Conservation (phyloP, 2,329 filamentous ascomycete species). For the Bipolaris cookei region DNA sequence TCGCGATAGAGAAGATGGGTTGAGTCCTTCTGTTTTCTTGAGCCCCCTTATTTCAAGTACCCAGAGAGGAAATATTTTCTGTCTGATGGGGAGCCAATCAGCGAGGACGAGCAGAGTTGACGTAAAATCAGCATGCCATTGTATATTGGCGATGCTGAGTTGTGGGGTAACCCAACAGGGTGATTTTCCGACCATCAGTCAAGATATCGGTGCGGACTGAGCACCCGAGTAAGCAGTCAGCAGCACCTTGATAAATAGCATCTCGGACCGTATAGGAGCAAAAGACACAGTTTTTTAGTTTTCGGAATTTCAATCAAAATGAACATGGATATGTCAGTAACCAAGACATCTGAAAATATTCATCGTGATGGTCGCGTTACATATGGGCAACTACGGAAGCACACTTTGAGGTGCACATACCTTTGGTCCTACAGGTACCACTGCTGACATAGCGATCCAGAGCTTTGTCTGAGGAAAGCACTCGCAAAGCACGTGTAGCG, state of each 20-base stretch:
- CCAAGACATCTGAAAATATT: not conserved
- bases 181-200: not conserved
- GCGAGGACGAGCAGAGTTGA: too few relatives aligned
- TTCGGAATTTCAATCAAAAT: not conserved
- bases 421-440: not conserved
- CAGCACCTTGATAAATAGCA: conserved; percentile 5
- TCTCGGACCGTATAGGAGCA: not conserved
- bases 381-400: conserved; percentile 1
- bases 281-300: not conserved
- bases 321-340: not conserved
- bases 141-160: not conserved
- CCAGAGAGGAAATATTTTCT: too few relatives aligned
- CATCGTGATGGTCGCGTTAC: not conserved
- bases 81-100: too few relatives aligned
- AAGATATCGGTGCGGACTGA: not conserved
- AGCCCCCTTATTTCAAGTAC: too few relatives aligned
- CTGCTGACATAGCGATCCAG: conserved; percentile 2
- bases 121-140: too few relatives aligned
- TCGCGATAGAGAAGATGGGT: too few relatives aligned
- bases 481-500: conserved; percentile 10
- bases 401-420: conserved; percentile 2
- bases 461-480: conserved; percentile 6
- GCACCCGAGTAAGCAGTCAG: conserved; percentile 12
- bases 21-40: too few relatives aligned
- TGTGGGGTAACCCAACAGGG: not conserved